Evolutionary conservation across 2,329 filamentous ascomycete species (phyloP).

Genomic region (Lachnellula hyalina): DNA sequence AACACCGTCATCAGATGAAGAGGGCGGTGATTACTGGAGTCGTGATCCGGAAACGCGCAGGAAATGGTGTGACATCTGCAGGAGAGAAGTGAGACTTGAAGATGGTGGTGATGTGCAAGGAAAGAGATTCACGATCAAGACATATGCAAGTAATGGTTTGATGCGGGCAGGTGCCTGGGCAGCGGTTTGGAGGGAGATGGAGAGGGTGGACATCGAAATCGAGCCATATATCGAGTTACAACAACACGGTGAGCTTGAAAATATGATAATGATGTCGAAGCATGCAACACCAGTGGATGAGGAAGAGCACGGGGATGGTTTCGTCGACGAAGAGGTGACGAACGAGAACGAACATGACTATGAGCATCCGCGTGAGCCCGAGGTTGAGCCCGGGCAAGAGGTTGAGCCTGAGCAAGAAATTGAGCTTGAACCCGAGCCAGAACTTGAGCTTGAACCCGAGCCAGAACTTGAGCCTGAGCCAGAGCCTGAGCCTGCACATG

Average conservation of each 20-base stretch:
- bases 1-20: conserved; percentile 26
- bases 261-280: conserved; percentile 34
- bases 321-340: neutral
- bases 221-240: conserved; percentile 62
- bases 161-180: conserved; percentile 91
- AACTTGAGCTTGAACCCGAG: conserved; percentile 11
- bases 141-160: conserved; percentile 91
- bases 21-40: conserved; percentile 15
- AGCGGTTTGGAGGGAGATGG: conserved; percentile 96
- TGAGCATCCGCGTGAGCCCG: conserved; percentile 8
- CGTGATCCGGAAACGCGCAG: conserved; percentile 9
- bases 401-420: conserved; percentile 29
- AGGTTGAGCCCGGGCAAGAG: conserved; percentile 3
- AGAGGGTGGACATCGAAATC: conserved; percentile 92
- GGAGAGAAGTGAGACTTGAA: conserved; percentile 28
- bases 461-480: conserved; percentile 10
- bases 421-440: conserved; percentile 4
- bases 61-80: conserved; percentile 32
- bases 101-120: conserved; percentile 16
- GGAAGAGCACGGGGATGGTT: conserved; percentile 32
- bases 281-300: neutral
- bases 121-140: conserved; percentile 68
- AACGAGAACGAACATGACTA: conserved; percentile 11
- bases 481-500: conserved; percentile 1
- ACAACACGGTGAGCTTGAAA: conserved; percentile 55